Base-by-base conservation (phyloP, 1,284 basidiomycete genomes). In the Pascua guehoae region DNA sequence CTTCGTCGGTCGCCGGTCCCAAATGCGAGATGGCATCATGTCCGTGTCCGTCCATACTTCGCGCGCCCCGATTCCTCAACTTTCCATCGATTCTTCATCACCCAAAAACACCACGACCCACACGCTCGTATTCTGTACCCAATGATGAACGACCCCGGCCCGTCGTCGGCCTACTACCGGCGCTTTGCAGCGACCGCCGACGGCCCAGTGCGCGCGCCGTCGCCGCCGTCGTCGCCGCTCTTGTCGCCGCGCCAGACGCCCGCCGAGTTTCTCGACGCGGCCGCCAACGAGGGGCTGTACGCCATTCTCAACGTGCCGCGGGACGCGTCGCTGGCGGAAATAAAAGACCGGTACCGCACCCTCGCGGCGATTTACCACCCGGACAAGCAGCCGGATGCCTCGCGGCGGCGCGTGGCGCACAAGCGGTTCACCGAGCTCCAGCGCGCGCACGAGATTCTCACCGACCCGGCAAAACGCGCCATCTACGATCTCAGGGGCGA, bases 401-500 rank as follows among this genome's bases (percentile, higher is more conserved):
- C 43, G 50, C 57, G 62, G 12, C 64, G 68, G 4, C 45, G 42
- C 9, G 69, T 70, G 11, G 72, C 73, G 10, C 71, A 72, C 51
- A 56, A 51, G 5, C 66, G 67, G 24, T 74, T 75, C 51, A 67
- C 69, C 36, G 67, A 68, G 37, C 73, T 77, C 42, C 73, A 75
- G 57, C 62, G 70, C 12, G 77, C 77, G 15, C 74, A 78, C 54
- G 74, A 77, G 59, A 61, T 82, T 8, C 67, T 83, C 8, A 75
- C 72, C 11, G 79, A 83, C 59, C 69, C 74, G 0, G 73, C 76
- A 39, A 74, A 74, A 61, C 64, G 82, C 8, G 75, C 78, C 3
- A 74, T 83, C 10, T 83, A 83, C 61, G 82, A 83, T 62, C 63
- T 80, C 47, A 78, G 82, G 50, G 82, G 82, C 2, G 79, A 81